phyloP scores from a whole-genome alignment of 768 basidiomycete genomes.

The Crucibulum laeve region DNA sequence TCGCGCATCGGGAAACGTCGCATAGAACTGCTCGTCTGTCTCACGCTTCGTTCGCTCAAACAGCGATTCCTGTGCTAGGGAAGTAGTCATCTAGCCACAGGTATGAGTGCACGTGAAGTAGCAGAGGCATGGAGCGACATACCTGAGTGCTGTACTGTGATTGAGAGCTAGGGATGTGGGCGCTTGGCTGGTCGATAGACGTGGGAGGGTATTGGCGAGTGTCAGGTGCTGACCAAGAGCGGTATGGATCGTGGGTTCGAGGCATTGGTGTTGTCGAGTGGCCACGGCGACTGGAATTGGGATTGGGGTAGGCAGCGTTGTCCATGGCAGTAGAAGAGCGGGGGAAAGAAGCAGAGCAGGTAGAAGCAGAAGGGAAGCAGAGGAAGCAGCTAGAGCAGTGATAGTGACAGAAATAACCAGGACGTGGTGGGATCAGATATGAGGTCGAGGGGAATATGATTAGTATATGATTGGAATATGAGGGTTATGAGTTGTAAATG shows the following conservation, averaged over 20 bases:
- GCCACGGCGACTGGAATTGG: background rate
- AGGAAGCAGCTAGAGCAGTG: no score
- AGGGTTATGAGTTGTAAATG: no score
- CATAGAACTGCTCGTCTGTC: background rate
- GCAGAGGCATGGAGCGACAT: no score
- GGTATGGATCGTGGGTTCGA: background rate
- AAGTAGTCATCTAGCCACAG: no score
- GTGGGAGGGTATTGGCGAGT: background rate
- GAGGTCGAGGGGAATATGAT: no score
- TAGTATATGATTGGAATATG: no score
- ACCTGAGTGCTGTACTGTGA: no score
- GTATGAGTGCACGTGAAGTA: no score
- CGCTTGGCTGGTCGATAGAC: background rate
- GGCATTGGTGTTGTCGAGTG: background rate
- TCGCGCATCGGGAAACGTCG: slow-evolving; percentile 13
- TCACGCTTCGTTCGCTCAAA: background rate
- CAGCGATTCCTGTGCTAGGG: no score
- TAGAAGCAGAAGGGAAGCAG: background rate
- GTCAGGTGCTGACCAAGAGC: background rate
- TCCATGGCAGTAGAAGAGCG: background rate
- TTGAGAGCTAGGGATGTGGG: no score
- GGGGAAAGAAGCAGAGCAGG: background rate
- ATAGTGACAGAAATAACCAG: background rate
- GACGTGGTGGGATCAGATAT: background rate
- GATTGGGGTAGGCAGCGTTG: background rate